Evolutionary conservation across 2,329 filamentous ascomycete species (phyloP).

Genomic region (Alternaria conjuncta): DNA sequence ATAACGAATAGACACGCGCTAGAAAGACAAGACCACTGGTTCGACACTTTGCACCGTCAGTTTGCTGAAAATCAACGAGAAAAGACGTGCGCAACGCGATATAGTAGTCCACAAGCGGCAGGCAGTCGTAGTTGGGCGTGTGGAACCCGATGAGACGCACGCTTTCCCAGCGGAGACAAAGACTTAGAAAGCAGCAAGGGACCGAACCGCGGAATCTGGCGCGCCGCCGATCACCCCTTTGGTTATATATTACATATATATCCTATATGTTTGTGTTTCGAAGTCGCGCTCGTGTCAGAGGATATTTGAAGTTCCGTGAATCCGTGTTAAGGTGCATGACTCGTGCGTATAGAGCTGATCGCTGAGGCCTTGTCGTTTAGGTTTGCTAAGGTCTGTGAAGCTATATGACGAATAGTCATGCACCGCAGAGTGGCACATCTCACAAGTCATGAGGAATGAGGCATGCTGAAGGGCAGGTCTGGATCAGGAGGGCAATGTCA

Average conservation of each 20-base stretch:
- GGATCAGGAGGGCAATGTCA: neutral
- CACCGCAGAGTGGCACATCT: neutral
- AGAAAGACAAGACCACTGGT: neutral
- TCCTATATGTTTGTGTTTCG: neutral
- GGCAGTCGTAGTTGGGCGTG: neutral
- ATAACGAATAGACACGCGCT: neutral
- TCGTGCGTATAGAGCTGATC: conserved; percentile 1
- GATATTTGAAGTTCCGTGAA: neutral
- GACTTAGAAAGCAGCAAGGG: neutral
- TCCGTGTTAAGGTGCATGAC: neutral
- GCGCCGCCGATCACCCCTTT: neutral
- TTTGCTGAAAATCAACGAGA: fast-evolving
- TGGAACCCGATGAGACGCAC: neutral
- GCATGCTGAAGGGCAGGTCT: neutral
- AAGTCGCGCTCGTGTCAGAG: neutral
- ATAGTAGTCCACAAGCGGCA: neutral
- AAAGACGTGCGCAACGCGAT: neutral
- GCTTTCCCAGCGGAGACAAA: neutral
- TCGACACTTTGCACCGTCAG: neutral
- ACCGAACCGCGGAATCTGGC: neutral
- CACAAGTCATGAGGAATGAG: neutral
- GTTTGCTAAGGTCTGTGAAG: neutral
- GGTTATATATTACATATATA: neutral
- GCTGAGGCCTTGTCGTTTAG: neutral
- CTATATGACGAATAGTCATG: neutral